A percentile compares a stretch with the other conserved stretches of the same genome.
Conservation (phyloP, 1,284 basidiomycete species). For the Ceratobasidium sp. region DNA sequence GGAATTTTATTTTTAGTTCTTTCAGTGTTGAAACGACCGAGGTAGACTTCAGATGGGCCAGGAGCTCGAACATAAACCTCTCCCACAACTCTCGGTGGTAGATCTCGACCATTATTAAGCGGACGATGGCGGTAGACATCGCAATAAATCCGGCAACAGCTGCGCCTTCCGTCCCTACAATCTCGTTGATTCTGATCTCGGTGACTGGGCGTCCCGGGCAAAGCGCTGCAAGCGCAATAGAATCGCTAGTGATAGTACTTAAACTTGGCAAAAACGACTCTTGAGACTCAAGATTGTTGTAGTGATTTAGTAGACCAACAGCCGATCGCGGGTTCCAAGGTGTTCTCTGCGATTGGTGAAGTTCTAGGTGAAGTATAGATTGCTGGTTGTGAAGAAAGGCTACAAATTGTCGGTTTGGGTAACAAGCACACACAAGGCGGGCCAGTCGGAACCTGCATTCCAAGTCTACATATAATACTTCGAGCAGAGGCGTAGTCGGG, state of each 20-base stretch:
- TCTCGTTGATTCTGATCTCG: background rate
- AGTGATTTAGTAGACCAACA: background rate
- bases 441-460: background rate
- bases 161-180: background rate
- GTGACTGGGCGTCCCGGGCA: conserved; percentile 5
- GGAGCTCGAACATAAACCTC: background rate
- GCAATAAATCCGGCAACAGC: background rate
- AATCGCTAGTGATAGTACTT: background rate
- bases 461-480: background rate
- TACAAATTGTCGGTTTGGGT: background rate
- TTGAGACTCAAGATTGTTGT: background rate
- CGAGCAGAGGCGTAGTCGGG: background rate
- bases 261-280: background rate
- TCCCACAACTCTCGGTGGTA: background rate
- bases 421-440: background rate
- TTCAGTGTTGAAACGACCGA: background rate
- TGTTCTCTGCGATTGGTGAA: background rate
- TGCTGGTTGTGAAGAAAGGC: conserved; percentile 7
- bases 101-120: background rate
- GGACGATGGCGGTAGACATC: background rate
- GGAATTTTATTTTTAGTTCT: background rate
- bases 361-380: background rate
- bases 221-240: background rate
- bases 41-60: background rate
- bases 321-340: background rate